Evolutionary conservation across 2,329 filamentous ascomycete genomes (phyloP), one percentile per base, ranked within the genome.

Genomic region (Diaporthe citriasiana): DNA sequence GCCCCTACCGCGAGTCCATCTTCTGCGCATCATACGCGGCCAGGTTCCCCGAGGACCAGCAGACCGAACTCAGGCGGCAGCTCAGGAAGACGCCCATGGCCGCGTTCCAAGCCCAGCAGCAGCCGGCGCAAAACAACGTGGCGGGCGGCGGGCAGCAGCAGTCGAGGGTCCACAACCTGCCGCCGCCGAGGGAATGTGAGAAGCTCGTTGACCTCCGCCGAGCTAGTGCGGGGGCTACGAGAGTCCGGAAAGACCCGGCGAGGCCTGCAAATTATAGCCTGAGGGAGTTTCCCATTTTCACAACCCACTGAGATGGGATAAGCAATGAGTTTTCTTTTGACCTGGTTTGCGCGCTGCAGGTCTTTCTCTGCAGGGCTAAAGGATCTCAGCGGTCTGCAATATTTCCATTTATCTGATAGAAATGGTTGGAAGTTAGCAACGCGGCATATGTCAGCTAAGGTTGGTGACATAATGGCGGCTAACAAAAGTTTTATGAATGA

Each of bases 201-300:
- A 68, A 53, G n/a, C 9, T 22, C 10, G 45, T 35, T 22, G 63
- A 68, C 5, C 0, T 6, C 45, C 45, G 45, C 22, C 45, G 63
- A 19, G 22, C 63, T 30, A 33, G 47, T 15, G 10, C 30, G n/a
- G 45, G 45, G 22, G 22, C 9, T 6, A 19, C 47, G 33, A 53
- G 30, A 3, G 47, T 15, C n/a, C 63, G 33, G 7, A 51, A 68
- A 19, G 63, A 68, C 1, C 22, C n/a, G 30, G 15, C 12, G 17
- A 53, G n/a, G 33, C 63, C 47, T 27, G 30, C 47, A 4, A 53
- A 27, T 15, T 53, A 53, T 22, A 68, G 63, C 47, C 10, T 68
- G 33, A 68, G 63, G 63, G 63, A 68, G 22, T 68, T 68, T 10
- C 63, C 63, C 12, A 68, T 68, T 40, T 51, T 68, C 19, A 15